Percentiles rank a stretch among this genome's conserved stretches.
phyloP scores from a whole-genome alignment of 805 yeast genomes.

The Clavispora phyllophila region DNA sequence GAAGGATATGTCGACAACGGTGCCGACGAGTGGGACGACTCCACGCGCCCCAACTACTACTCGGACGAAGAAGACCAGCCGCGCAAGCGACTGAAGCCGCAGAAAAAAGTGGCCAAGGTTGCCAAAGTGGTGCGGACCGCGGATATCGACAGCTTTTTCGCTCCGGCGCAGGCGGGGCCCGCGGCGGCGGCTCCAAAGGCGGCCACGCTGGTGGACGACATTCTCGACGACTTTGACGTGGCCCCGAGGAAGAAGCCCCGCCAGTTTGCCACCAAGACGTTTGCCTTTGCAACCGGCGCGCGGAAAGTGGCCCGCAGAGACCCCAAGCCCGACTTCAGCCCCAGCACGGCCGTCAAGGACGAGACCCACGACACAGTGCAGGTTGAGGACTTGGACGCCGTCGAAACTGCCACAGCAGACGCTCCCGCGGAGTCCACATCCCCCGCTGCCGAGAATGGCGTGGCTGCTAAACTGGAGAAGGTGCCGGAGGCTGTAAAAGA shows the following conservation, averaged over 20 bases:
- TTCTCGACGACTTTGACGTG: constrained; percentile 15
- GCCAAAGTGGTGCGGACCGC: constrained; percentile 39
- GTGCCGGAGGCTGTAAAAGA: constrained; percentile 12
- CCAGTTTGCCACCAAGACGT: constrained; percentile 31
- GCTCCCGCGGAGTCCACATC: too few species aligned
- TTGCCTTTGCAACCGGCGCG: constrained; percentile 23
- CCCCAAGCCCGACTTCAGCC: too few species aligned
- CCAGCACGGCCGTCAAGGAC: constrained; percentile 15
- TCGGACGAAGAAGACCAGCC: constrained; percentile 51
- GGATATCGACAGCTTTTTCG: constrained; percentile 50
- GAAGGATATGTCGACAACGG: constrained; percentile 94
- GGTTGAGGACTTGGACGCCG: too few species aligned
- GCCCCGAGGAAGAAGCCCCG: constrained; percentile 7
- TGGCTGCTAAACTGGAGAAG: too few species aligned
- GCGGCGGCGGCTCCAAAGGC: constrained; percentile 22
- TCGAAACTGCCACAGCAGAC: too few species aligned
- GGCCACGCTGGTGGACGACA: constrained; percentile 16
- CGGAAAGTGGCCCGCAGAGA: not conserved
- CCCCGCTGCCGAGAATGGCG: too few species aligned
- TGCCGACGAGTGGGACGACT: constrained; percentile 78
- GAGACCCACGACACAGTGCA: too few species aligned
- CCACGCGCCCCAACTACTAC: constrained; percentile 44
- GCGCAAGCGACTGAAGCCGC: constrained; percentile 16
- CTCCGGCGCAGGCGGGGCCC: constrained; percentile 15
- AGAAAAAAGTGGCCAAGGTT: constrained; percentile 24